phyloP scores from a whole-genome alignment of 106 monocot species.

The Ottelia alismoides region DNA sequence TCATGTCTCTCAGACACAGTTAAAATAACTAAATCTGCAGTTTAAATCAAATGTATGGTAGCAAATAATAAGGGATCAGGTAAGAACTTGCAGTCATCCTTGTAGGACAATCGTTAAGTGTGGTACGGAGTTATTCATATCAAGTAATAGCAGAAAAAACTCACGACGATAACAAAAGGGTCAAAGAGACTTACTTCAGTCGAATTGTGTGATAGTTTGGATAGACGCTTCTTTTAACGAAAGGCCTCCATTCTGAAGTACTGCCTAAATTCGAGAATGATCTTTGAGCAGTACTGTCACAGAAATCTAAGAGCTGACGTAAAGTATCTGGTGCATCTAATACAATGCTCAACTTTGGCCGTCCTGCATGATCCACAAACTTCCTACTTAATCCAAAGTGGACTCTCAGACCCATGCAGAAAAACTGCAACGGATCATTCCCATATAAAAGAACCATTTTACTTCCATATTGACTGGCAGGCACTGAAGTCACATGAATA shows the following conservation, averaged over 20 bases:
- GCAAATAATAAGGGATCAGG: too few species aligned
- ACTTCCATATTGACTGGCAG: slow-evolving; percentile 16
- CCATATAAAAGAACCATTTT: slow-evolving; percentile 38
- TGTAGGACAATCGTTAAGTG: too few species aligned
- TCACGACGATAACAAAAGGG: too few species aligned
- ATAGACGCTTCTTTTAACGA: slow-evolving; percentile 38
- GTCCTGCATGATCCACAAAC: slow-evolving; percentile 46
- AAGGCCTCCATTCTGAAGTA: slow-evolving; percentile 62
- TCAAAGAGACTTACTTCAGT: slow-evolving; percentile 56
- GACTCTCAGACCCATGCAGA: slow-evolving; percentile 34
- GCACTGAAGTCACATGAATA: slow-evolving; percentile 22
- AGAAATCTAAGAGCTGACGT: slow-evolving; percentile 42
- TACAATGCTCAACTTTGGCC: slow-evolving; percentile 65
- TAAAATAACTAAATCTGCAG: too few species aligned
- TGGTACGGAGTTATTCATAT: too few species aligned
- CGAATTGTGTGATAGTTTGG: slow-evolving; percentile 32
- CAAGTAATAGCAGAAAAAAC: too few species aligned
- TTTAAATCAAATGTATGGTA: too few species aligned
- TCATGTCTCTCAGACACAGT: too few species aligned
- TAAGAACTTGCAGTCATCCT: too few species aligned
- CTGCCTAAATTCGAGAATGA: slow-evolving; percentile 38
- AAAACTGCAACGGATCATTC: slow-evolving; percentile 42
- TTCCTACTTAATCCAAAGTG: slow-evolving; percentile 63
- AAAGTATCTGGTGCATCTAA: slow-evolving; percentile 42
- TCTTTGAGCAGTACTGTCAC: slow-evolving; percentile 43